Base-by-base conservation (phyloP, 257 asterid genomes). In the Jasminum sambac region DNA sequence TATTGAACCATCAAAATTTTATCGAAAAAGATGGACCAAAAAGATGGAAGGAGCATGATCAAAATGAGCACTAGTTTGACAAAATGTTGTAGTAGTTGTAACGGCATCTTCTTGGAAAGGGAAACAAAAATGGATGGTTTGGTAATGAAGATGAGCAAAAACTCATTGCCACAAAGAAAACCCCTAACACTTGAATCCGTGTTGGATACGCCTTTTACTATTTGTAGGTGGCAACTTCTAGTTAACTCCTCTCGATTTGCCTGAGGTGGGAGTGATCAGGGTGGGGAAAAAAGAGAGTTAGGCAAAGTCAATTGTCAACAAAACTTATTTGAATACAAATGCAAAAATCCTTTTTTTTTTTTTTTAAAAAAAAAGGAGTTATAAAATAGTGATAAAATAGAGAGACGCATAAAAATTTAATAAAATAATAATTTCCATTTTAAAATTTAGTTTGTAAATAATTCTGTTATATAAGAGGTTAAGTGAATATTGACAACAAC, bases 141-240 rank as follows among this genome's bases (percentile, higher is more conserved):
- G 79, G 79, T 58, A 73, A 76, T 24, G 57, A 76, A 69, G 76
- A 76, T 72, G 84, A 73, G 52, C 63, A 59, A 26, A 72, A 76
- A 40, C n/a, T 76, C 66, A 75, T 57, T 62, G 44, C 64, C 42
- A 67, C 25, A 70, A 60, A 60, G 23, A 55, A 21, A 6, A 3
- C n/a, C 36, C 24, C 62, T 19, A 19, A 55, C 21, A 55, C 62
- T 21, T 21, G 62, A 52, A 52, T 19, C 17, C 9, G 61, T 19
- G 5, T 19, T 52, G 61, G 19, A 52, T 26, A 52, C 25, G 61
- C 2, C 44, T 40, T 11, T 40, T 40, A 40, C 61, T 52, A 43
- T n/a, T 11, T 7, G 50, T 10, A 43, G n/a, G 50, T 11, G n/a
- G 14, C 14, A 12, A 11, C 16, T 43, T 11, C 50, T 10, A 2